These are phyloP conservation scores for Candida vaughaniae DNA, from an alignment of 805 yeast species.

Conservation along the genomic window DNA sequence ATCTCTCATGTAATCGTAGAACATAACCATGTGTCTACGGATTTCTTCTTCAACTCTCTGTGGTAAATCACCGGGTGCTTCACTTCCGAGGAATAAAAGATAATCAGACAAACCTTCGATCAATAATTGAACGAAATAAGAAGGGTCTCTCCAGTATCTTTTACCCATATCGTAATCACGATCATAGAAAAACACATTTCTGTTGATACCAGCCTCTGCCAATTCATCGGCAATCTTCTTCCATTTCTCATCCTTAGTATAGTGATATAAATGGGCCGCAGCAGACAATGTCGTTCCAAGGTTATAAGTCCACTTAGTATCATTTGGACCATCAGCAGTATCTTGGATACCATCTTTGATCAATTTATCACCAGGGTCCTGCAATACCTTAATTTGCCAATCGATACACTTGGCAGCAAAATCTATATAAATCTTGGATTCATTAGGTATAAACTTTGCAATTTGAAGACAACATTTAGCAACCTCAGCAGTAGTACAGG, in stretches of 20 bases:
- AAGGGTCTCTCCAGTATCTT: conserved; percentile 64
- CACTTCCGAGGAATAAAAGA: conserved; percentile 47
- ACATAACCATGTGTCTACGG: conserved; percentile 53
- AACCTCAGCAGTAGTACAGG: conserved; percentile 67
- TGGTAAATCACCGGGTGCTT: conserved; percentile 35
- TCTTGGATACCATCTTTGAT: conserved; percentile 61
- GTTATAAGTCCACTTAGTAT: conserved; percentile 65
- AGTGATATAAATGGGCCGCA: conserved; percentile 46
- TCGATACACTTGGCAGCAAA: conserved; percentile 61
- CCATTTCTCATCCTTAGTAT: conserved; percentile 55
- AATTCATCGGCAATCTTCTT: conserved; percentile 41
- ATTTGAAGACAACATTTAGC: conserved; percentile 62
- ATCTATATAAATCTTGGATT: conserved; percentile 45
- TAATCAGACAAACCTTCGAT: conserved; percentile 71
- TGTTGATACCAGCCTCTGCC: conserved; percentile 60
- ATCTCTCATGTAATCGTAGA: conserved; percentile 57
- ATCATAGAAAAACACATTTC: conserved; percentile 57
- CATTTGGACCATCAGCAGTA: conserved; percentile 42
- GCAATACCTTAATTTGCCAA: conserved; percentile 53
- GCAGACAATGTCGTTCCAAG: conserved; percentile 65
- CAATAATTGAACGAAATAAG: conserved; percentile 62
- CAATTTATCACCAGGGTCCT: conserved; percentile 54
- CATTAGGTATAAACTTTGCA: conserved; percentile 52
- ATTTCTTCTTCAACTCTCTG: conserved; percentile 43
- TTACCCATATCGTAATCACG: conserved; percentile 56